Conservation (phyloP, 2,329 filamentous ascomycete species). For the Colletotrichum karsti region DNA sequence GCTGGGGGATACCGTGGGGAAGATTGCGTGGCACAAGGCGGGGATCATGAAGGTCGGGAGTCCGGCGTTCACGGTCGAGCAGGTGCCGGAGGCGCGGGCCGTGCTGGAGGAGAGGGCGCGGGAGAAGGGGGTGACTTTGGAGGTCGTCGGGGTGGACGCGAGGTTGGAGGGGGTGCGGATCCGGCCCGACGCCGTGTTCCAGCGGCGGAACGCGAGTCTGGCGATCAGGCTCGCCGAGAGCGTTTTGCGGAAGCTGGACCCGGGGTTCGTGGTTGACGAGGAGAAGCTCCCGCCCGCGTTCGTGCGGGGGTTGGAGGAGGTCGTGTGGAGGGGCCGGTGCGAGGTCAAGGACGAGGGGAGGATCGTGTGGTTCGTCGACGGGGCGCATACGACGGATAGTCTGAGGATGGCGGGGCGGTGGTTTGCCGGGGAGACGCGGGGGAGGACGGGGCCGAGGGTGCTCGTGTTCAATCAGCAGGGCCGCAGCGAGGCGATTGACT, state of each 20-base stretch:
- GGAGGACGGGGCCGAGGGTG: slow-evolving; percentile 33
- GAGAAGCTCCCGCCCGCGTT: slow-evolving; percentile 60
- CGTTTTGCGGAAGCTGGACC: slow-evolving; percentile 52
- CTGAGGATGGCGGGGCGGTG: slow-evolving; percentile 79
- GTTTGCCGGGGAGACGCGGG: slow-evolving; percentile 74
- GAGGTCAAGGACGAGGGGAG: slow-evolving; percentile 65
- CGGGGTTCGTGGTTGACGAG: background rate
- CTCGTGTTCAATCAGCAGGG: slow-evolving; percentile 92
- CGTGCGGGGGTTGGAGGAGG: slow-evolving; percentile 69
- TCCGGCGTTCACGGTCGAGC: slow-evolving; percentile 43
- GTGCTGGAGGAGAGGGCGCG: slow-evolving; percentile 68
- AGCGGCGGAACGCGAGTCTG: slow-evolving; percentile 67
- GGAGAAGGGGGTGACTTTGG: slow-evolving; percentile 53
- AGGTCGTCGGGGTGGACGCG: slow-evolving; percentile 26
- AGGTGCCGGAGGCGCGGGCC: slow-evolving; percentile 45
- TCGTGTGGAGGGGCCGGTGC: slow-evolving; percentile 79
- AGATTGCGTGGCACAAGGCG: slow-evolving; percentile 92
- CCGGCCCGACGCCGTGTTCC: slow-evolving; percentile 59
- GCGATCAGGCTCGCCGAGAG: slow-evolving; percentile 60
- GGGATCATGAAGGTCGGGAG: slow-evolving; percentile 80
- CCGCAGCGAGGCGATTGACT: slow-evolving; percentile 56
- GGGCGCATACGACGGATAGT: slow-evolving; percentile 88
- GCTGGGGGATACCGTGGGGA: slow-evolving; percentile 79
- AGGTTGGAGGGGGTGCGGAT: slow-evolving; percentile 57
- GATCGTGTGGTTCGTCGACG: slow-evolving; percentile 82